Evolutionary conservation across 805 yeast species (phyloP).

Genomic region (Komagataella kurtzmanii): DNA sequence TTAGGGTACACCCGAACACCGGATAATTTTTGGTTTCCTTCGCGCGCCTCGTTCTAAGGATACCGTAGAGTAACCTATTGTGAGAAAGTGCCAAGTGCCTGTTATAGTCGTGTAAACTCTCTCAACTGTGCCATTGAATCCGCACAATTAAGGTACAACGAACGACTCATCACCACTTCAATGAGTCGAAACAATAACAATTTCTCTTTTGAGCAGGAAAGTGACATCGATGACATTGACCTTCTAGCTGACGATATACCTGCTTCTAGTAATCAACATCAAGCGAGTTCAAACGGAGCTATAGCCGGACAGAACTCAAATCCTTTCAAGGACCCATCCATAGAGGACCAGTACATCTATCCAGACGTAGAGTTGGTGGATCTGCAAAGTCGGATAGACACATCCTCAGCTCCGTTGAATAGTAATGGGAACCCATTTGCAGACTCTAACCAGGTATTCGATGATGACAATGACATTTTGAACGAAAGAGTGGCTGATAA

Average conservation of each 20-base stretch:
- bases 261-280: not conserved
- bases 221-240: not conserved
- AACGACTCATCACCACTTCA: not conserved
- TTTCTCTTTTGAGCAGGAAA: not conserved
- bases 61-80: not conserved
- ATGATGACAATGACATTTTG: conserved; percentile 6
- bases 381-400: not conserved
- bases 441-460: not conserved
- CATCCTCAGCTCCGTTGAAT: not conserved
- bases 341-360: not conserved
- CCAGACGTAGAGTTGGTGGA: not conserved
- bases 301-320: not conserved
- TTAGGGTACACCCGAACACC: not conserved
- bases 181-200: not conserved
- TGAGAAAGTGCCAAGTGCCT: not conserved
- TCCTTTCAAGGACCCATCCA: not conserved
- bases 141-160: not conserved
- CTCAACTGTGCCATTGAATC: not conserved
- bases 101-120: not conserved
- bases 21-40: not conserved
- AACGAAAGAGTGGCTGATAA: not conserved
- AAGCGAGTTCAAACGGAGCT: not conserved
- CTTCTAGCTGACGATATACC: not conserved
- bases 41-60: not conserved
- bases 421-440: not conserved